Conservation (phyloP, 345 rosid species). For the Lagerstroemia speciosa region DNA sequence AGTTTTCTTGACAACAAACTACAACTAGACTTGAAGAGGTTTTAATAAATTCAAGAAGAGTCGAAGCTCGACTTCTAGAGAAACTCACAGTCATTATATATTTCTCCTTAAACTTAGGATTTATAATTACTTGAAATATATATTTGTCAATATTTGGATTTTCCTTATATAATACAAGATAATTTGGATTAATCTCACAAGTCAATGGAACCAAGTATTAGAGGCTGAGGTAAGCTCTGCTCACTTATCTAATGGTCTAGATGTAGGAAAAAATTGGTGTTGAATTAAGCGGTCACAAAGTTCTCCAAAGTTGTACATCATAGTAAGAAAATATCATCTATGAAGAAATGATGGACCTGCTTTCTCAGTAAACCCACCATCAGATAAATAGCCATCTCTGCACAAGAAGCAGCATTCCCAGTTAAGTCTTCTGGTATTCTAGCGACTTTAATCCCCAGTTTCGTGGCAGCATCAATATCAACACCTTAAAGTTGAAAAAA, state of each 20-base stretch:
- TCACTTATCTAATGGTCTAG: background rate
- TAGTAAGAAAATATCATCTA: background rate
- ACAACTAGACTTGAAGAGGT: no score
- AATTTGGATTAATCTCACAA: background rate
- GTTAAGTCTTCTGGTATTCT: constrained; percentile 64
- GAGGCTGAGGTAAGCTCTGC: background rate
- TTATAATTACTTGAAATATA: background rate
- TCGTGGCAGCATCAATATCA: constrained; percentile 79
- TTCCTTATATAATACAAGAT: background rate
- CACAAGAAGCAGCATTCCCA: constrained; percentile 82
- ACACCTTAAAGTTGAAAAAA: constrained; percentile 45
- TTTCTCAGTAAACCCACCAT: constrained; percentile 75
- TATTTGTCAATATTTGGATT: background rate
- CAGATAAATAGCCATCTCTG: constrained; percentile 79
- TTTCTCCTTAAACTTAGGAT: background rate
- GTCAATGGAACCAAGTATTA: background rate
- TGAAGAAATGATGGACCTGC: constrained; percentile 40
- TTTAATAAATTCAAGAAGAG: background rate
- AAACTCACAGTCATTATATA: background rate
- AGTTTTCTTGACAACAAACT: background rate
- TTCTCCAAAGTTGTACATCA: background rate
- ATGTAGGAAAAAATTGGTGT: background rate
- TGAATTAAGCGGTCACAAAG: background rate
- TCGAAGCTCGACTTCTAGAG: background rate
- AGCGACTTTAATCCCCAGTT: constrained; percentile 66